phyloP scores from a whole-genome alignment of 2,329 filamentous ascomycete genomes.

The Paecilomyces fulvus region DNA sequence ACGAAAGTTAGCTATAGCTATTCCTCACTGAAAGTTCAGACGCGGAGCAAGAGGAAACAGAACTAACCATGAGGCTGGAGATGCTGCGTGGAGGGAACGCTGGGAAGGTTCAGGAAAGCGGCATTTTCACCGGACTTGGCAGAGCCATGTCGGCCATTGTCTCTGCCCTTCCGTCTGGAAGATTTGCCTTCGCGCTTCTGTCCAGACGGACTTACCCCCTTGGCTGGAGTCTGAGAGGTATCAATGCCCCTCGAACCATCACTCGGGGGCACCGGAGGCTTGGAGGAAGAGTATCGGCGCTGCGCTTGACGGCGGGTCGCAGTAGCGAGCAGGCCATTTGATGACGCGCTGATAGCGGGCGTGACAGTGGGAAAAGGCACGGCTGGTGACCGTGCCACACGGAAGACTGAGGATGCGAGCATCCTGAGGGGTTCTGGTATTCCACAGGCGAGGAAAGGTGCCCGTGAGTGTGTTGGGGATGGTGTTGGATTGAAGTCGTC shows the following conservation, averaged over 20 bases:
- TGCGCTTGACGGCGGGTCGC: constrained; percentile 27
- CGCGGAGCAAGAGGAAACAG: not conserved
- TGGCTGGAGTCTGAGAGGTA: constrained; percentile 28
- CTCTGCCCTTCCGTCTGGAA: constrained; percentile 27
- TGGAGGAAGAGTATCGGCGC: constrained; percentile 42
- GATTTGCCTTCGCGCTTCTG: constrained; percentile 29
- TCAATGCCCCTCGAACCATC: constrained; percentile 37
- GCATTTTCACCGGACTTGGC: constrained; percentile 30
- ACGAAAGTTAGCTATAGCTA: not conserved
- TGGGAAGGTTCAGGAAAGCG: constrained; percentile 36
- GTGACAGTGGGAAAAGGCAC: constrained; percentile 22
- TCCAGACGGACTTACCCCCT: constrained; percentile 28
- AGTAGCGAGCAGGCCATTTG: constrained; percentile 20
- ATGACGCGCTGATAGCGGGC: constrained; percentile 22
- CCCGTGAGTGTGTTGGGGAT: not conserved
- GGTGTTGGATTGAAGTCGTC: not conserved
- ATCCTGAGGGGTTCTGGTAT: constrained; percentile 18
- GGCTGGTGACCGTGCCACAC: constrained; percentile 33
- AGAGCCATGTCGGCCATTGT: constrained; percentile 22
- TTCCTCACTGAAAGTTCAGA: not conserved
- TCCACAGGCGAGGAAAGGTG: not conserved
- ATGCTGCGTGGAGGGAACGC: constrained; percentile 42
- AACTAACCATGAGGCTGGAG: constrained; percentile 39
- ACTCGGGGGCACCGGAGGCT: constrained; percentile 37
- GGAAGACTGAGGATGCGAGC: constrained; percentile 39